phyloP scores from a whole-genome alignment of 805 yeast species.

The Debaryomyces maramus region DNA sequence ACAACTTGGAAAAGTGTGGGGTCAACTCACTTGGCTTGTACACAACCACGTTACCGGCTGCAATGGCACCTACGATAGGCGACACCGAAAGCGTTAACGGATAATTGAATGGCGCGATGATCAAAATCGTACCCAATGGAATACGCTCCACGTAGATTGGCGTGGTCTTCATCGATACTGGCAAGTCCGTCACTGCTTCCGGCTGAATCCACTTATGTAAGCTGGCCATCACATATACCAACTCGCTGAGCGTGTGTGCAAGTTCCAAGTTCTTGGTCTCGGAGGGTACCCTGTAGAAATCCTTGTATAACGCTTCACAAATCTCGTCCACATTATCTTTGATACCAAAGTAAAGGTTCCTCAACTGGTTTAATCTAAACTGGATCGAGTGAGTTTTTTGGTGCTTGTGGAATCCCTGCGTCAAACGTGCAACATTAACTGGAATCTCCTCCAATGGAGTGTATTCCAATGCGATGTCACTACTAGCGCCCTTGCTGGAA shows the following conservation, averaged over 20 bases:
- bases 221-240: constrained; percentile 56
- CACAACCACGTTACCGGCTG: constrained; percentile 81
- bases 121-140: constrained; percentile 64
- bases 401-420: constrained; percentile 40
- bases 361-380: constrained; percentile 60
- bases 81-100: constrained; percentile 64
- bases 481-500: too few species aligned
- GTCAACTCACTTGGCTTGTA: constrained; percentile 75
- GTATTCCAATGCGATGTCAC: constrained; percentile 32
- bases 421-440: constrained; percentile 42
- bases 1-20: constrained; percentile 57
- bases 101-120: constrained; percentile 80
- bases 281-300: constrained; percentile 61
- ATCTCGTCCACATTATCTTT: constrained; percentile 57
- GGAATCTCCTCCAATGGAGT: constrained; percentile 55
- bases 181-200: constrained; percentile 36
- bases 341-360: constrained; percentile 64
- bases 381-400: constrained; percentile 53
- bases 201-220: constrained; percentile 64
- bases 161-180: constrained; percentile 32
- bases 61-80: constrained; percentile 77
- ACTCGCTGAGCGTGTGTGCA: constrained; percentile 50
- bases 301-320: constrained; percentile 58
- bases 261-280: constrained; percentile 68
- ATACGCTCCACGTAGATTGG: constrained; percentile 36